Evolutionary conservation across 805 yeast species (phyloP), one percentile per base, ranked within the genome.

Genomic region (Spathaspora girioi): DNA sequence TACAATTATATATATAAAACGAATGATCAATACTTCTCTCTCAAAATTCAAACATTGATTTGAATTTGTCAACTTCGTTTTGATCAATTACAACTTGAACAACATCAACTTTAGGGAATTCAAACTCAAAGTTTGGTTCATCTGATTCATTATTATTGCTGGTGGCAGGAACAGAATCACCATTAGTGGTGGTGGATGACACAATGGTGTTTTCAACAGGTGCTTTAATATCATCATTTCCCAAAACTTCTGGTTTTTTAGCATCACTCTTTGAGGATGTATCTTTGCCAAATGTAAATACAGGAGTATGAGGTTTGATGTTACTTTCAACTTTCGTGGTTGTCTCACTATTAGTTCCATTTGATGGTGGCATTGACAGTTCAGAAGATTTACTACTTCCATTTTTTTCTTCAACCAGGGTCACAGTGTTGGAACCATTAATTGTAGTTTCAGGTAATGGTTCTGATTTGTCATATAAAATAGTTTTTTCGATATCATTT

Each of bases 401-500:
- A 7, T 35, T 35, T 14, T 15, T n/a, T 7, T 35, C 14, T 35
- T 35, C 40, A 35, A 35, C 12, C n/a, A 32, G n/a, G 5, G 38
- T 11, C 40, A 35, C 9, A 35, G 17, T 35, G 4, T 11, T 7
- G 2, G 18, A 15, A 35, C 40, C 40, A 15, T 35, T 35, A 8
- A 35, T n/a, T 3, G 17, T 3, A 14, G 17, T 2, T 35, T 45
- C 41, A 17, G 64, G 56, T 19, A 69, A 56, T 18, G 60, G 63
- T 49, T 65, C 67, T 18, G 70, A 62, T 51, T 65, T 63, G 46
- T 67, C 71, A 50, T 64, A 70, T 17, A 67, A 60, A 11, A 71
- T 63, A 2, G 78, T 69, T 43, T 68, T 69, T 41, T 62, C 60
- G 15, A 74, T 72, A 42, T 70, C 75, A 47, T 67, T 66, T 10